Evolutionary conservation across 2,329 filamentous ascomycete genomes (phyloP), one percentile per base, ranked within the genome.

Genomic region (Diaporthe sp.): DNA sequence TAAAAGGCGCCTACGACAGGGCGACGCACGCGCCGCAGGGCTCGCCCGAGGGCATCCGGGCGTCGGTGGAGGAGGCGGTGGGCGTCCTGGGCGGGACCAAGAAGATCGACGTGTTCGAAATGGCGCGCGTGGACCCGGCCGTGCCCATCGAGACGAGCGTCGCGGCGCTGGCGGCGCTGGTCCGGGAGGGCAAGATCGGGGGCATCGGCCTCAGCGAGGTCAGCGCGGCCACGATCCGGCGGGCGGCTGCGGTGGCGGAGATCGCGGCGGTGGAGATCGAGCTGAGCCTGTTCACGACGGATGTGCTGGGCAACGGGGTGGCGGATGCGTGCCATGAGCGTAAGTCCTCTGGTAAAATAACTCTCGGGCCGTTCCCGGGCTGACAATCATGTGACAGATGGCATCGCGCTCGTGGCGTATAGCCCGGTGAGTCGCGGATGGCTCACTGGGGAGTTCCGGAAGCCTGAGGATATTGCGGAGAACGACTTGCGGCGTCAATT

Each of bases 261-360:
- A 85, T 88, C 75, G 80, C 82, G n/a, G 81, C 82, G n/a, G 86
- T 88, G 28, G 86, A 88, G 78, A 80, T 86, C 10, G 87, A 88
- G 77, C 78, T 87, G 40, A 84, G 82, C 42, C 76, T 88, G 8
- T 87, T 82, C 79, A 72, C 76, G 9, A 82, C 81, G 12, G 81
- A 84, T 13, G 80, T 82, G 30, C 77, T 84, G 52, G 77, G 78
- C 25, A 84, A 84, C 60, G 84, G 86, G 12, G 80, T 87, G 35
- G 80, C 80, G 0, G 78, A 80, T 33, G 87, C 89, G 0, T 93
- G 91, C 79, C 87, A 85, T 0, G 87, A 96, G 80, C 82, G 93
- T 60, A 84, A 87, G 61, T 0, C 84, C 96, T 64, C 83, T 95
- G 47, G 93, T 92, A 0, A 96, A 95, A 30, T 52, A 25, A 1